A percentile compares a stretch with the other conserved stretches of the same genome.
These are phyloP conservation scores for Decorospora gaudefroyi DNA, from an alignment of 2,329 filamentous ascomycete species.

Conservation along the genomic window DNA sequence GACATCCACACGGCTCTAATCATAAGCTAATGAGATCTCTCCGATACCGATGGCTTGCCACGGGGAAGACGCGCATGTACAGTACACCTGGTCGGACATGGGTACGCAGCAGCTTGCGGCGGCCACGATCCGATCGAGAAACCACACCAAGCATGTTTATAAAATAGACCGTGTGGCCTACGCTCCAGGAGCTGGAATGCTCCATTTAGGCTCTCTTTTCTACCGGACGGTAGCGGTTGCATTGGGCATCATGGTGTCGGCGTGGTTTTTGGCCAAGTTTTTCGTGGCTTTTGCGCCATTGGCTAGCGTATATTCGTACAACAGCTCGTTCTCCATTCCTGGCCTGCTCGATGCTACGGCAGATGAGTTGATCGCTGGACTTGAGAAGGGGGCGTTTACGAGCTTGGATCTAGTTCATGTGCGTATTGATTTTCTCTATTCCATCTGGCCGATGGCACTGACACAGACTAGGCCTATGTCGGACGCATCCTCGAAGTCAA, in stretches of 20 bases:
- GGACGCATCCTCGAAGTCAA: conserved; percentile 60
- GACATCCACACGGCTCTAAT: conserved; percentile 16
- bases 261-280: conserved; percentile 22
- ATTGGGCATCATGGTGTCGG: conserved; percentile 27
- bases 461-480: conserved; percentile 53
- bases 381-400: conserved; percentile 57
- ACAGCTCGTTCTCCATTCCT: conserved; percentile 30
- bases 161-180: conserved; percentile 9
- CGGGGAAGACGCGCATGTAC: conserved; percentile 6
- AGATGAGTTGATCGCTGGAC: conserved; percentile 57
- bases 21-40: conserved; percentile 22
- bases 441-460: background rate
- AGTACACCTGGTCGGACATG: conserved; percentile 17
- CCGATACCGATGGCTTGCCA: conserved; percentile 15
- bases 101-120: conserved; percentile 17
- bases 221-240: background rate
- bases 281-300: conserved; percentile 29
- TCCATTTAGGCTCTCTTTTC: background rate
- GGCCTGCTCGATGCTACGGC: conserved; percentile 57
- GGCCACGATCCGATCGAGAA: conserved; percentile 8
- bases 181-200: background rate
- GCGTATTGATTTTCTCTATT: no score
- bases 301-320: conserved; percentile 20
- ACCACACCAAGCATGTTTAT: conserved; percentile 13
- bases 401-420: conserved; percentile 60